Evolutionary conservation across 495 filamentous ascomycete genomes (phyloP), one percentile per base, ranked within the genome.

Genomic region (Cryomyces antarcticus): DNA sequence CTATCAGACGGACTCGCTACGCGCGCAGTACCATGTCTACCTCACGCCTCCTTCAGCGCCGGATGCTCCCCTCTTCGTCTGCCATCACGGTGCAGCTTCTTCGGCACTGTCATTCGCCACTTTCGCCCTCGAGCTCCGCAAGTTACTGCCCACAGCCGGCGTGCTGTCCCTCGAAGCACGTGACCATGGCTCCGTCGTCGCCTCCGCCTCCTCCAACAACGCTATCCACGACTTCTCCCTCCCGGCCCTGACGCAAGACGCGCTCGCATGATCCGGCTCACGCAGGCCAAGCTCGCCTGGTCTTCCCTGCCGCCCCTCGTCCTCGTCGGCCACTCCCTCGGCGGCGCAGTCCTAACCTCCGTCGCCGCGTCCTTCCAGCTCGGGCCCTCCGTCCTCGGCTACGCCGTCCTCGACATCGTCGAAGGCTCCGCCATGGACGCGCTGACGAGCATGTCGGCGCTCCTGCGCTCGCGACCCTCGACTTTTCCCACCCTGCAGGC

Each of bases 381-480:
- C 17, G 82, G 83, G 1, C 58, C 57, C 28, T 66, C 74, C 28
- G 53, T 95, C 5, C 60, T 96, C 10, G 92, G 84, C 10, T 93
- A 88, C 64, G 82, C 76, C 6, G 87, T 99, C 7, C 62, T 99
- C 7, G 89, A 99, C 59, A 85, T 99, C 7, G 89, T 99, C 30
- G 89, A 99, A 63, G 86, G 76, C 1, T 78, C 73, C 6, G 76
- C 77, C 28, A 83, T 99, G 57, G 89, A 96, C 56, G 89, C 89
- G n/a, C 67, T 96, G 33, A 78, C 82, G 59, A 82, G 78, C 54
- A 99, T 99, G 92, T 79, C 88, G 48, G 77, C 75, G 28, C 93
- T 93, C 58, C 72, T 99, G 12, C 73, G 77, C 0, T 87, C 75
- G 10, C 73, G 89, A n/a, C 89, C 92, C 5, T 65, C 65, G 11